Evolutionary conservation across 140 eudicot species (phyloP), one percentile per base, ranked within the genome.

Genomic region (Cichorium intybus): DNA sequence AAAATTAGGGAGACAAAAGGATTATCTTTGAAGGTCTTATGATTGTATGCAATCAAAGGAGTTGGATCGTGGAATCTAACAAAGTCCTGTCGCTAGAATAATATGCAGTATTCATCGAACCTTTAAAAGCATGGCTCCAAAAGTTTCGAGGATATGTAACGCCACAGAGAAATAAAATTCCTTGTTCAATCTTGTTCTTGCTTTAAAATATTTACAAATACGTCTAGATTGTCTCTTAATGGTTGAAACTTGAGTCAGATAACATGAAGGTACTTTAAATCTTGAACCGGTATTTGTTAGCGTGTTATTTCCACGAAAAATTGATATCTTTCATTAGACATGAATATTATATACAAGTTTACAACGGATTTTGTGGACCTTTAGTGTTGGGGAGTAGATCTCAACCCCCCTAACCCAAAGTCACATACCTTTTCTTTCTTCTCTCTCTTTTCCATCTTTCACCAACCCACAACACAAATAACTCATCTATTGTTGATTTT

Each of bases 1-100:
- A 64, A 74, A 63, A 0, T 27, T 22, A 24, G 12, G 53, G 62
- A 4, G 71, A 50, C 63, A 66, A 66, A 65, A 65, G 15, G 34
- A 65, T 65, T 3, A 45, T 64, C 35, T 74, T 3, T 24, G 1
- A 43, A 14, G 28, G 24, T 28, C 43, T 51, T 57, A 22, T 33
- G 73, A 74, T 49, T 65, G 52, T 74, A 65, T 56, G 61, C 78
- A 74, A 49, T 65, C 62, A 66, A 66, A 50, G 12, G 79, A 34
- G 41, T 57, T 58, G 41, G 50, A 60, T 58, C 2, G 47, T 59
- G 52, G 61, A 59, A 59, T 51, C 17, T 35, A 63, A 31, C 6
- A 16, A 22, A 46, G 46, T 46, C 60, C 11, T 74, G 60, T 56
- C 37, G 16, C n/a, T 27, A 58, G 48, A 66, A 59, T 58, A 35